phyloP scores from a whole-genome alignment of 352 stramenopile genomes.

The Globisporangium heterothallicum region DNA sequence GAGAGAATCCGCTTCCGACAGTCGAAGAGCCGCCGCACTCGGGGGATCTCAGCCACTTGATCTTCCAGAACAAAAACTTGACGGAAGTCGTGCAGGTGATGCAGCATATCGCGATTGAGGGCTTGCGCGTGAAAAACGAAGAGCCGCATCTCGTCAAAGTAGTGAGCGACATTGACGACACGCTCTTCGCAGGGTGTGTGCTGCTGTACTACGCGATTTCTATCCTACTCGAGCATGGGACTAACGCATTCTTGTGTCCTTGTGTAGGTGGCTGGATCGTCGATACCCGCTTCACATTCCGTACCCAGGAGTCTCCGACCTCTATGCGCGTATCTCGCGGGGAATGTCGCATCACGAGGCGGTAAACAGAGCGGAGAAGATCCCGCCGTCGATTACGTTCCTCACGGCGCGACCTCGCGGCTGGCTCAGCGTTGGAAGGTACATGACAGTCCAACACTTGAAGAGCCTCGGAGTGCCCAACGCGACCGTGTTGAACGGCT shows the following conservation, averaged over 20 bases:
- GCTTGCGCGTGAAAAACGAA: slow-evolving; percentile 55
- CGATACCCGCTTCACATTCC: slow-evolving; percentile 71
- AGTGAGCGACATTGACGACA: slow-evolving; percentile 86
- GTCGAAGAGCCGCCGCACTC: slow-evolving; percentile 48
- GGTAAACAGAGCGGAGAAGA: slow-evolving; percentile 22
- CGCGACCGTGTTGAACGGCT: slow-evolving; percentile 75
- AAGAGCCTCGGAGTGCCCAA: slow-evolving; percentile 71
- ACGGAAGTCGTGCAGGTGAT: slow-evolving; percentile 78
- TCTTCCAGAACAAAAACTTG: slow-evolving; percentile 74
- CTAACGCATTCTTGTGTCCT: background rate
- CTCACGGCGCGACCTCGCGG: slow-evolving; percentile 73
- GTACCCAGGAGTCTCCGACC: slow-evolving; percentile 72
- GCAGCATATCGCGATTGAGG: slow-evolving; percentile 80
- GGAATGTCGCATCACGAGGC: slow-evolving; percentile 35
- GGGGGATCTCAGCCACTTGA: slow-evolving; percentile 70
- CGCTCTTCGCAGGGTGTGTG: slow-evolving; percentile 55
- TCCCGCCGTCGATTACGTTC: slow-evolving; percentile 67
- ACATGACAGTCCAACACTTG: slow-evolving; percentile 75
- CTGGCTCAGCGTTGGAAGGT: slow-evolving; percentile 72
- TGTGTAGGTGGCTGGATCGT: slow-evolving; percentile 50
- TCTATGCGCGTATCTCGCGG: slow-evolving; percentile 60
- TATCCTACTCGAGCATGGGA: too few species aligned
- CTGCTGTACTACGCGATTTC: background rate
- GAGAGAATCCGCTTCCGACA: too few species aligned
- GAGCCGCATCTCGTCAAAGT: slow-evolving; percentile 72